Conservation (phyloP, 176 grass and related monocot genomes). For the Oryza longistaminata region DNA sequence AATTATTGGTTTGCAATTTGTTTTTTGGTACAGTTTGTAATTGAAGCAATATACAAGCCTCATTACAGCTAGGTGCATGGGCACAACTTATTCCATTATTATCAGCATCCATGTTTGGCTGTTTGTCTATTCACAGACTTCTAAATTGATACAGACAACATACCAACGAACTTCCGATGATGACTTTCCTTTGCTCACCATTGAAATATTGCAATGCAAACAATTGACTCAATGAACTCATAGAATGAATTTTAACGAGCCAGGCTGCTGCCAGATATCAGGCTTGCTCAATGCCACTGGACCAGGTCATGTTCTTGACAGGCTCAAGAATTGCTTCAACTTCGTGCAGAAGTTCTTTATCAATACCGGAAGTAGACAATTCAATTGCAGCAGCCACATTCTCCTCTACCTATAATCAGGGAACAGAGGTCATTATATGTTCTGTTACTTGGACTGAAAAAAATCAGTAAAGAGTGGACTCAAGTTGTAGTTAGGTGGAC, state of each 20-base stretch:
- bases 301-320: constrained; percentile 88
- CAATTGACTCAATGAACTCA: background rate
- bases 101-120: constrained; percentile 20
- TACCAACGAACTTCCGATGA: background rate
- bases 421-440: background rate
- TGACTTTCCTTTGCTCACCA: background rate
- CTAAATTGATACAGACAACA: background rate
- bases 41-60: background rate
- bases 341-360: constrained; percentile 70
- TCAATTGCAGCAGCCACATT: constrained; percentile 67
- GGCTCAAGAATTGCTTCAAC: constrained; percentile 71
- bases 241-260: background rate
- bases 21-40: background rate
- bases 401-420: constrained; percentile 74
- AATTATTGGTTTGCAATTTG: background rate
- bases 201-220: background rate
- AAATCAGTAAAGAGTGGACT: background rate
- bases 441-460: background rate
- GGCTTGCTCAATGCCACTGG: constrained; percentile 69
- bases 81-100: constrained; percentile 13
- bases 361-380: constrained; percentile 66
- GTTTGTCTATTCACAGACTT: background rate
- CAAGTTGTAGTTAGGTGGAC: background rate
- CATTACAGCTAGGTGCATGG: background rate
- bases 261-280: constrained; percentile 24